Evolutionary conservation across 2,329 filamentous ascomycete species (phyloP), one percentile per base, ranked within the genome.

Genomic region (Arthrobotrys conoides): DNA sequence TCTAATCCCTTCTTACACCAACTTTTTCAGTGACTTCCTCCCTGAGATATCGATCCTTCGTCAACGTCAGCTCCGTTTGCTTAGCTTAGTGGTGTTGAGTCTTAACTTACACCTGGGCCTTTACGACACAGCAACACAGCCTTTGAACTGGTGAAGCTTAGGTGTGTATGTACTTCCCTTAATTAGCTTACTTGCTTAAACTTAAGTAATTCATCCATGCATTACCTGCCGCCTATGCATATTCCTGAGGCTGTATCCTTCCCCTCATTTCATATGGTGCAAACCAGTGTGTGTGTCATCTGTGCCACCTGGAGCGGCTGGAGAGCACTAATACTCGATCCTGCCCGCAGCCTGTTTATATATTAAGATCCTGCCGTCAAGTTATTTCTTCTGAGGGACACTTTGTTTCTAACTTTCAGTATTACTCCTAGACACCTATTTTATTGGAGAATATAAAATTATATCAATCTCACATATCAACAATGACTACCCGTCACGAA

Each of bases 401-500:
- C 22, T 30, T n/a, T 38, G 24, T 55, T 71, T 71, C 55, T 70
- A 51, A 41, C 12, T 41, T 41, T 41, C 1, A 41, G 14, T 4
- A 2, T 41, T 41, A 5, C 38, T 41, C 38, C 38, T 2, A 41
- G 38, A 9, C 2, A 41, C 14, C 12, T 41, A 41, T 41, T 12
- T 41, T 41, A 41, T 12, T 41, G 12, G 14, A 41, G 38, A 41
- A 41, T 41, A 41, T 41, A 41, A 41, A 41, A 16, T 16, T n/a
- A 41, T n/a, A 41, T 1, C n/a, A 1, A 1, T 41, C 3, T 27
- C 18, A 61, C 33, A 57, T 8, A 63, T 68, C 48, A 65, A 41
- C 46, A 30, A 76, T 71, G 68, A 44, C 68, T 55, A 65, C 46
- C 48, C 75, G 68, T 41, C 38, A 78, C 68, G 75, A 78, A 48